Base-by-base conservation (phyloP, 2,329 filamentous ascomycete species). In the Bipolaris cookei region DNA sequence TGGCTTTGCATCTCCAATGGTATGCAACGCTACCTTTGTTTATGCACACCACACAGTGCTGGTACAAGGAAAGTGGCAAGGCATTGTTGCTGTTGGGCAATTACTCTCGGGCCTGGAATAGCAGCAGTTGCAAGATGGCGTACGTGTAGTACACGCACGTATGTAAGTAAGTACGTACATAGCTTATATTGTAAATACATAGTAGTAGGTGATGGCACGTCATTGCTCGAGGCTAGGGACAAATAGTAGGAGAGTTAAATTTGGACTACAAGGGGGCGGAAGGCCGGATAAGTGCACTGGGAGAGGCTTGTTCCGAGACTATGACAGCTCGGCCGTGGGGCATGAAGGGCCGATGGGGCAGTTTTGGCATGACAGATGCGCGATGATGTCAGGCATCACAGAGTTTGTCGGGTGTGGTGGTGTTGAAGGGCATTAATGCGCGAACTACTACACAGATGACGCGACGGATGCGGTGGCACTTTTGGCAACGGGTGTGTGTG, bases 301-400 rank as follows among this genome's bases (percentile, higher is more conserved):
- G 28, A 28, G 49, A 58, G 48, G 55, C 45, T 58, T 54, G 21
- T 49, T 38, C 47, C 51, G 34, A 21, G 20, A 23, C 44, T 41
- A 49, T 37, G 51, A 28, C 18, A 37, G 42, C 20, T 42, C 30
- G 41, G 54, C 46, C 4, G 28, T 30, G 54, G 54, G 54, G 47
- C 44, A 41, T 53, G 46, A 47, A 57, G 50, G 30, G 30, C 21
- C 32, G 39, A 54, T 54, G 57, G 52, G 56, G 50, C 41, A 37
- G 20, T 23, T 46, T 37, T 14, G 35, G 45, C 20, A 7, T 21
- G 23, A 41, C 20, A 42, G 18, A 50, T 39, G 54, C 54, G 38
- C 45, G 30, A 53, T 59, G 57, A 59, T 53, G 57, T 59, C 57
- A 59, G 46, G 4, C 39, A 28, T 38, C 18, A 37, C 41, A 32